A percentile compares a stretch with the other conserved stretches of the same genome.
Evolutionary conservation across 2,329 filamentous ascomycete species (phyloP).

Genomic region (Furcasterigmium sp.): DNA sequence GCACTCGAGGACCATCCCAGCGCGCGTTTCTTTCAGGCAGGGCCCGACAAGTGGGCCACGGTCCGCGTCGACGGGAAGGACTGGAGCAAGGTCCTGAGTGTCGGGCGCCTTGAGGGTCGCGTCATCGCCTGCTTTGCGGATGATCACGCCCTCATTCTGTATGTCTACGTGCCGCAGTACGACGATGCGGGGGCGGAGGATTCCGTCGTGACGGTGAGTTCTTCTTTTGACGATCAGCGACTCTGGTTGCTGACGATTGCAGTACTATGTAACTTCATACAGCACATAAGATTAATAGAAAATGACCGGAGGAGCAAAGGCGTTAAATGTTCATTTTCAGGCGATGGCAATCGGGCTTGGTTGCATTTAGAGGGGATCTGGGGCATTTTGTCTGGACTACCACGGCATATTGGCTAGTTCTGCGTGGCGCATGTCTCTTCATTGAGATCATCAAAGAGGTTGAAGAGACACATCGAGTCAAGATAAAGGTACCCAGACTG

Average conservation of each 20-base stretch:
- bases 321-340: too few relatives aligned
- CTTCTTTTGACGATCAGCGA: not conserved
- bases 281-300: conserved; percentile 22
- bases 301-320: too few relatives aligned
- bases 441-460: too few relatives aligned
- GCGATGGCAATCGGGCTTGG: too few relatives aligned
- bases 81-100: conserved; percentile 91
- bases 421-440: too few relatives aligned
- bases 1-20: conserved; percentile 76
- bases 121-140: conserved; percentile 90
- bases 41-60: conserved; percentile 79
- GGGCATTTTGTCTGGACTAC: too few relatives aligned
- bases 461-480: too few relatives aligned
- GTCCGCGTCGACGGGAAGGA: conserved; percentile 90
- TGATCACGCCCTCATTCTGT: conserved; percentile 74
- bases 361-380: too few relatives aligned
- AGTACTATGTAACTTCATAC: conserved; percentile 34
- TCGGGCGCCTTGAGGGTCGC: conserved; percentile 80
- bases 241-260: conserved; percentile 1
- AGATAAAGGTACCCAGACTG: too few relatives aligned
- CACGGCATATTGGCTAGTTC: too few relatives aligned
- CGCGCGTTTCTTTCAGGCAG: conserved; percentile 69
- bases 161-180: conserved; percentile 72
- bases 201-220: conserved; percentile 67
- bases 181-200: conserved; percentile 63